Base-by-base conservation (phyloP, 495 filamentous ascomycete species). In the Acidomyces sp. region DNA sequence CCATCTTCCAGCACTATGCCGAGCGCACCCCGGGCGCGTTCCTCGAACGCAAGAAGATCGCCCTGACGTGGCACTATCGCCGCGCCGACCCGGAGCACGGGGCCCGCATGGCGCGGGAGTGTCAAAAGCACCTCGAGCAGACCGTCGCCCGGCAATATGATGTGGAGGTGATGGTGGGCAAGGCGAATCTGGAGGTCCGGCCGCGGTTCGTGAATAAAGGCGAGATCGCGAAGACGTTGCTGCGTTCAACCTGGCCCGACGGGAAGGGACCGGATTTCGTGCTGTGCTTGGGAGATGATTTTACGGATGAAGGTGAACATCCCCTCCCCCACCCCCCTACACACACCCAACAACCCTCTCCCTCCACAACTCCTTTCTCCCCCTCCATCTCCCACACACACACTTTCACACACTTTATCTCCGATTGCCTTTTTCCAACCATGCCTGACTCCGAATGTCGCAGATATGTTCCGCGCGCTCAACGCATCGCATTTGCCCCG, bases 131-230 rank as follows among this genome's bases (percentile, higher is more conserved):
- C 28, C 69, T 95, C 22, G 76, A 85, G 54, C 64, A 69, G 3
- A 81, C 76, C 0, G 78, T 94, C 6, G 75, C 63, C 32, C 77
- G 74, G 53, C 72, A 72, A 20, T 92, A 76, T 71, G 82, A 87
- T 33, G 82, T 96, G 9, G 86, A 94, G 53, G 84, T 96, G 29
- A 95, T 94, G 82, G 68, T 77, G 0, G 90, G 90, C 35, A 97
- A 96, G 58, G 86, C 86, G 37, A 94, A 95, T 52, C 68, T 96
- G 6, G 90, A 96, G 57, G 85, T 94, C n/a, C 76, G 90, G 11
- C 86, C 87, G n/a, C 85, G 71, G 1, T 86, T 87, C 54, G 82
- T 97, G 59, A 95, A 94, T 66, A 97, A 96, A 60, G 90, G 90
- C 1, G 85, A 85, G 62, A 93, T 94, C 41, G 82, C 74, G 10